These are phyloP conservation scores for Arabis alpina DNA, from an alignment of 345 rosid species.

Conservation along the genomic window DNA sequence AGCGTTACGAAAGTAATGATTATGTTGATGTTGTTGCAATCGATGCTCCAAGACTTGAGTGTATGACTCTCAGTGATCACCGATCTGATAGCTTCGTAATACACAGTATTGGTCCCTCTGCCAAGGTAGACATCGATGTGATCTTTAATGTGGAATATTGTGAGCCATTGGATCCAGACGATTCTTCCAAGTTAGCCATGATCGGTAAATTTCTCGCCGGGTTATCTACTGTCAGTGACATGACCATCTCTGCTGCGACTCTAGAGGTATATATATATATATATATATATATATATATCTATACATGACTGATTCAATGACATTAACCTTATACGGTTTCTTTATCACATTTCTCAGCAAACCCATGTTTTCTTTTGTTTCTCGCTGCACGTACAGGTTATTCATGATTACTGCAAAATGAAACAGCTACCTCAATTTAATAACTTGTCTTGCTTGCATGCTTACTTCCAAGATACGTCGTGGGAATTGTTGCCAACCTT, in stretches of 20 bases:
- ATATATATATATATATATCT: neutral
- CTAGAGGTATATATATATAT: slow-evolving; percentile 1
- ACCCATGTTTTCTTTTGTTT: neutral
- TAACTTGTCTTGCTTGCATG: slow-evolving; percentile 33
- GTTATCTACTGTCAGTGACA: slow-evolving; percentile 24
- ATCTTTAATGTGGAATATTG: slow-evolving; percentile 7
- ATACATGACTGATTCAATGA: slow-evolving; percentile 2
- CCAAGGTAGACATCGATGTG: slow-evolving; percentile 34
- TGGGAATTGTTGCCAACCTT: slow-evolving; percentile 39
- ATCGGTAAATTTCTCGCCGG: slow-evolving; percentile 20
- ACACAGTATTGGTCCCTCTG: slow-evolving; percentile 24
- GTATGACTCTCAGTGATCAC: slow-evolving; percentile 28
- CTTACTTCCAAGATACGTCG: neutral
- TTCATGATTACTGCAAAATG: slow-evolving; percentile 31
- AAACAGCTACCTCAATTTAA: slow-evolving; percentile 32
- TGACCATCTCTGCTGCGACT: slow-evolving; percentile 27
- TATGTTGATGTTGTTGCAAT: slow-evolving; percentile 19
- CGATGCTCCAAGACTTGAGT: slow-evolving; percentile 36
- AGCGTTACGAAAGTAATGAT: neutral
- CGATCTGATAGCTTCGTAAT: slow-evolving; percentile 29
- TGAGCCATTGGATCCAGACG: slow-evolving; percentile 7
- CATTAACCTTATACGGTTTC: neutral
- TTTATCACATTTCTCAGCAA: neutral
- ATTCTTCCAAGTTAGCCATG: slow-evolving; percentile 29
- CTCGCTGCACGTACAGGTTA: slow-evolving; percentile 15